phyloP scores from a whole-genome alignment of 768 basidiomycete species.

The Tylopilus plumbeoviolaceoides region DNA sequence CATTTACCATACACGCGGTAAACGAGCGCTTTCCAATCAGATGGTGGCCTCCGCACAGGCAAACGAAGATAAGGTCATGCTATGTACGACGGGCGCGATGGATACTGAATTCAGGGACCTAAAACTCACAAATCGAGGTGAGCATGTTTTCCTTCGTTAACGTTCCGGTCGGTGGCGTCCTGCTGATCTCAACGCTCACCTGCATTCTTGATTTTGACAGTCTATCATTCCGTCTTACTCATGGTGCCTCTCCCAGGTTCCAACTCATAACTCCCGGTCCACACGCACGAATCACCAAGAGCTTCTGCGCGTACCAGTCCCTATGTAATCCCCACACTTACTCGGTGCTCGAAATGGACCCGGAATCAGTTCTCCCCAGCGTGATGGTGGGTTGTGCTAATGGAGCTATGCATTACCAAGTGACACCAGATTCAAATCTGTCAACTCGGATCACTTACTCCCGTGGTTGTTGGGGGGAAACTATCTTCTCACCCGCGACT shows the following conservation, averaged over 20 bases:
- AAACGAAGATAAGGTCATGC: no score
- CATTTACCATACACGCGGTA: no score
- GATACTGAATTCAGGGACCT: no score
- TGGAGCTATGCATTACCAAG: neutral
- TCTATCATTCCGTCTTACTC: neutral
- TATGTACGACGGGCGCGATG: no score
- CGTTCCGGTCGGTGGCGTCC: neutral
- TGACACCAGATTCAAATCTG: neutral
- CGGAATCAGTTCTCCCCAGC: neutral
- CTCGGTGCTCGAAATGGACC: neutral
- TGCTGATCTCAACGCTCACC: neutral
- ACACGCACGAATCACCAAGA: constrained; percentile 1
- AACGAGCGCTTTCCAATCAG: neutral
- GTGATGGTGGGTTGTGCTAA: neutral
- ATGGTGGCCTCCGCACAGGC: neutral
- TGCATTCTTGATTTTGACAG: neutral
- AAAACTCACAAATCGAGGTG: no score
- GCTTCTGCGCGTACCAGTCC: neutral
- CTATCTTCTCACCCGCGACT: neutral
- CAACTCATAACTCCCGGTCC: neutral
- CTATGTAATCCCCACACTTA: neutral
- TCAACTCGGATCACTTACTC: neutral
- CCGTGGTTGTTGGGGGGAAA: neutral
- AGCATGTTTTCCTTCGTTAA: neutral
- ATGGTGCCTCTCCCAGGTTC: neutral